Evolutionary conservation across 1,284 basidiomycete genomes (phyloP), one percentile per base, ranked within the genome.

Genomic region (Leccinum solheimii): DNA sequence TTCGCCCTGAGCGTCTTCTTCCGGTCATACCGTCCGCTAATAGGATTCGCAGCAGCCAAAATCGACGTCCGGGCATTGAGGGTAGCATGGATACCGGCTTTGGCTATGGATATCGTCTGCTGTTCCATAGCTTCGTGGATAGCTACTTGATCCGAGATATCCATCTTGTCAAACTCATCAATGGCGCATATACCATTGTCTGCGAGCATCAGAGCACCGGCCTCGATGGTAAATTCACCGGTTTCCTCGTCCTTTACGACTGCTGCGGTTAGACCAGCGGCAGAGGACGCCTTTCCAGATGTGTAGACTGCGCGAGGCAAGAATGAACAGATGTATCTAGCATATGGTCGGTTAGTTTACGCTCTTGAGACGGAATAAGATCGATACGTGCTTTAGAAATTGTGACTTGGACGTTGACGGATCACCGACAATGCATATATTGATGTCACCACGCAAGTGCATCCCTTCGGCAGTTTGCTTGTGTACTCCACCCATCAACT

Each of bases 61-160:
- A 99, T 99, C 1, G 95, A 97, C 0, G 97, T 99, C 11, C 97
- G 89, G 1, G 97, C 97, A 70, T 99, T 99, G 56, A 99, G 85
- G 0, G 97, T 99, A 1, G 97, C 97, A 73, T 99, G 97, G 68
- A 99, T 98, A 64, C 97, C 97, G 3, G 97, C 97, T 77, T 99
- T 99, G 58, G 97, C 97, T 68, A 99, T 98, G 38, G 95, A 98
- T 71, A 99, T 98, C 1, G 97, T 99, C 80, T 99, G 97, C 79
- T 99, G 97, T 86, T 99, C 97, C 97, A 99, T 99, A 2, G 97
- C 96, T 83, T 99, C 97, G 83, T 99, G 97, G 68, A 99, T 99
- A 38, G 97, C 97, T 50, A 99, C 95, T 76, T 99, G 97, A 76
- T 99, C 97, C 2, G 94, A 89, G 54, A 98, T 86, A 76, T 99